Percentiles rank a stretch among this genome's conserved stretches.
These are phyloP conservation scores for Chlamydomonas asymmetrica DNA, from an alignment of 139 green algal genomes.

Conservation along the genomic window DNA sequence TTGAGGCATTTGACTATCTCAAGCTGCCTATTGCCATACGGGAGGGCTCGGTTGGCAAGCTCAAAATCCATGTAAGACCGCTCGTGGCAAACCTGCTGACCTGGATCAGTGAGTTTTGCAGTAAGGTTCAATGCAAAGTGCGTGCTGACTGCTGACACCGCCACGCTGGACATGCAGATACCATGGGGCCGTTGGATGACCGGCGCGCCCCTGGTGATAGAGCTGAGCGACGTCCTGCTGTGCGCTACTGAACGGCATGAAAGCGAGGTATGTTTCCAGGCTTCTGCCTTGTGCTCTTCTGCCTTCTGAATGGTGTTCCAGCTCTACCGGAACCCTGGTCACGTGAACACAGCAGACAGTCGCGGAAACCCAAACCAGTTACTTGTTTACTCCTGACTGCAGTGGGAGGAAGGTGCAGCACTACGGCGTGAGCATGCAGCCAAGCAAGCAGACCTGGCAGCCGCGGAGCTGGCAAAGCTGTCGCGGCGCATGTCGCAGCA, in stretches of 20 bases:
- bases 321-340: no score
- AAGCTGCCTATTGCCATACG: slow-evolving; percentile 60
- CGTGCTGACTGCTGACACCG: no score
- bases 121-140: no score
- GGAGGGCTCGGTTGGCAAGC: slow-evolving; percentile 53
- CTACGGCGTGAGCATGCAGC: slow-evolving; percentile 54
- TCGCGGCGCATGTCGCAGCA: slow-evolving; percentile 37
- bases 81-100: background rate
- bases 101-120: slow-evolving; percentile 5
- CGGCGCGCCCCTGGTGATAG: slow-evolving; percentile 49
- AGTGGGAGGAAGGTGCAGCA: slow-evolving; percentile 57
- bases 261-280: slow-evolving; percentile 41
- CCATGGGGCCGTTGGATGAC: slow-evolving; percentile 59
- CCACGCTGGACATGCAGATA: slow-evolving; percentile 51
- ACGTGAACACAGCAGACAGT: background rate
- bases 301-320: no score
- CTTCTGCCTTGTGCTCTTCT: no score
- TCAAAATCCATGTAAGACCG: no score
- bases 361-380: background rate
- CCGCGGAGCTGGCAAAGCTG: slow-evolving; percentile 68
- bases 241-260: slow-evolving; percentile 35
- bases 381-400: background rate
- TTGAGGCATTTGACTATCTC: slow-evolving; percentile 62
- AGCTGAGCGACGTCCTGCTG: slow-evolving; percentile 57
- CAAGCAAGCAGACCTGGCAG: slow-evolving; percentile 78